Conservation (phyloP, 2,329 filamentous ascomycete species). For the Botryotinia narcissicola region DNA sequence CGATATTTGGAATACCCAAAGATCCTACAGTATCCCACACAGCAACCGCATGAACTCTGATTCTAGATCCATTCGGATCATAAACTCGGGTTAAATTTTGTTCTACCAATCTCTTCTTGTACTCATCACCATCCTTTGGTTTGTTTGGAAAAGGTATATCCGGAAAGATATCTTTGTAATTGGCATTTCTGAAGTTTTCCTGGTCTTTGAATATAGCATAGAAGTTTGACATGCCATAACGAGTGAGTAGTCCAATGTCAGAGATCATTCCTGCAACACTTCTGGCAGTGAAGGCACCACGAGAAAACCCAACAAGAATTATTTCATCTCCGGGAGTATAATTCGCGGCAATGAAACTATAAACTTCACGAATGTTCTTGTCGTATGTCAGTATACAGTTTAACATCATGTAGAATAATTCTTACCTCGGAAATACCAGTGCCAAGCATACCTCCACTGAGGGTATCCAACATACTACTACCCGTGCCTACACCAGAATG, state of each 20-base stretch:
- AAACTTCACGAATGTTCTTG: slow-evolving; percentile 49
- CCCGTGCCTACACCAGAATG: slow-evolving; percentile 59
- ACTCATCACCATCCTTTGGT: slow-evolving; percentile 33
- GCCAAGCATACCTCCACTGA: slow-evolving; percentile 56
- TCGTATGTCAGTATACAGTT: slow-evolving; percentile 41
- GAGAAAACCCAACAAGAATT: slow-evolving; percentile 43
- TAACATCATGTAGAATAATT: not conserved
- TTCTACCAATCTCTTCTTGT: slow-evolving; percentile 41
- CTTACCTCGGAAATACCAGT: slow-evolving; percentile 45
- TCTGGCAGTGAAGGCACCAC: slow-evolving; percentile 44
- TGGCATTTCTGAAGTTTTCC: slow-evolving; percentile 37
- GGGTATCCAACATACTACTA: slow-evolving; percentile 47
- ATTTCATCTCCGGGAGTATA: slow-evolving; percentile 45
- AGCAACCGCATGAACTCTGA: slow-evolving; percentile 47
- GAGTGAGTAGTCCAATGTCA: slow-evolving; percentile 41
- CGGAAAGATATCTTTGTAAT: slow-evolving; percentile 40
- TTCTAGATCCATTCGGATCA: slow-evolving; percentile 37
- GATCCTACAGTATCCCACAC: slow-evolving; percentile 49
- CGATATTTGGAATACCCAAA: slow-evolving; percentile 43
- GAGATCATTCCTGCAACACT: slow-evolving; percentile 40
- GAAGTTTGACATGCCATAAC: slow-evolving; percentile 45
- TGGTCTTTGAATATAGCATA: slow-evolving; percentile 43
- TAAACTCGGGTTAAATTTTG: slow-evolving; percentile 41
- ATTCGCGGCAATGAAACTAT: slow-evolving; percentile 45
- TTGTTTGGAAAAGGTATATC: slow-evolving; percentile 35